Evolutionary conservation across 495 filamentous ascomycete species (phyloP), one percentile per base, ranked within the genome.

Genomic region (Penicillium parvum): DNA sequence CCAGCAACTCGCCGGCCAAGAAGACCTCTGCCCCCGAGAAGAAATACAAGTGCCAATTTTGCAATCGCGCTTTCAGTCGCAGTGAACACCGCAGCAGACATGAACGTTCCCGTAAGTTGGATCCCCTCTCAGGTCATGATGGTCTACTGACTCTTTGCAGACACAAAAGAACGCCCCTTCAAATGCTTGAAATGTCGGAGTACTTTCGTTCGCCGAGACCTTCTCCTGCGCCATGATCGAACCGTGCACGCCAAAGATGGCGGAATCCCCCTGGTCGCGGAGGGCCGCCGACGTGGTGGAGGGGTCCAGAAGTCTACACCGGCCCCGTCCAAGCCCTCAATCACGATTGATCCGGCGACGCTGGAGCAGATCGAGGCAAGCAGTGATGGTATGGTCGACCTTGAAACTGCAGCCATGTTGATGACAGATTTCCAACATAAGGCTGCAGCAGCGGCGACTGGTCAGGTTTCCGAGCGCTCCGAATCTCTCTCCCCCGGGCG

Each of bases 41-140:
- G 74, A 96, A 95, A 68, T 98, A 98, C 80, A 96, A 97, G 69
- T 98, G 92, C 72, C 88, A 95, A 76, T 98, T 96, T 69, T 98
- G 92, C 75, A 88, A 86, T 66, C 81, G 92, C 61, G 92, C 92
- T 40, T 98, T 98, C 64, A 95, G 88, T 72, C 77, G 94, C 63
- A 96, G 89, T 63, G 94, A 98, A 66, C 92, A 98, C 69, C 82
- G 94, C 50, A 96, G 89, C 69, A 76, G 92, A 72, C 92, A 98
- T 71, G 92, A 98, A 67, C 77, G 92, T 68, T 96, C 90, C 56
- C 92, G 92, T 98, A 90, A 79, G 92, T 92, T 39, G 11, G 26
- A 14, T 16, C 15, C 36, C 33, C 28, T 6, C 33, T 18, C 32
- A 3, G 32, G 5, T 19, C 12, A 35, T 35, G 18, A 10, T 2